Conservation (phyloP, 169 alveolate genomes). For the Perkinsus marinus region DNA sequence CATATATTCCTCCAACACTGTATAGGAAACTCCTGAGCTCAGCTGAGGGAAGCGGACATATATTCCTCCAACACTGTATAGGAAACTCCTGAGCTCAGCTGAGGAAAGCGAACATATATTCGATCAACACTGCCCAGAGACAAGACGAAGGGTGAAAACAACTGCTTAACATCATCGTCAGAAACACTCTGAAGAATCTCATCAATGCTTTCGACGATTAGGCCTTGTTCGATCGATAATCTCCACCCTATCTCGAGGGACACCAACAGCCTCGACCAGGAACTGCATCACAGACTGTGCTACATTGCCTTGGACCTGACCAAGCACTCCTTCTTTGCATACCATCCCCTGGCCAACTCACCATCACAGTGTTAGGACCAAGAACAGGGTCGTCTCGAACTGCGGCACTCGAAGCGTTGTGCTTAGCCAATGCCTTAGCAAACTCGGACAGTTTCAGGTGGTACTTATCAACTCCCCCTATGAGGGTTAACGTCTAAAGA, state of each 20-base stretch:
- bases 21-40: too few species aligned
- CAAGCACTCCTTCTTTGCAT: background rate
- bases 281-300: background rate
- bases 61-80: too few species aligned
- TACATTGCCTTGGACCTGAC: background rate
- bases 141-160: background rate
- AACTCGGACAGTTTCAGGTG: background rate
- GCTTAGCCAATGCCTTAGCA: background rate
- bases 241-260: background rate
- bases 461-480: background rate
- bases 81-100: too few species aligned
- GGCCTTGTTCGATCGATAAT: background rate
- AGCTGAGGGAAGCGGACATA: too few species aligned
- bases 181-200: background rate
- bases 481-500: background rate
- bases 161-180: background rate
- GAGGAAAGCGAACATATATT: too few species aligned
- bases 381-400: background rate
- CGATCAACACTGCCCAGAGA: background rate
- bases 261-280: background rate
- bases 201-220: background rate
- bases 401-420: background rate
- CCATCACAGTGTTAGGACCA: background rate
- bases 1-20: too few species aligned
- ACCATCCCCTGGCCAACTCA: background rate